Conservation (phyloP, 2,329 filamentous ascomycete genomes). For the Diaporthe aspalathi region DNA sequence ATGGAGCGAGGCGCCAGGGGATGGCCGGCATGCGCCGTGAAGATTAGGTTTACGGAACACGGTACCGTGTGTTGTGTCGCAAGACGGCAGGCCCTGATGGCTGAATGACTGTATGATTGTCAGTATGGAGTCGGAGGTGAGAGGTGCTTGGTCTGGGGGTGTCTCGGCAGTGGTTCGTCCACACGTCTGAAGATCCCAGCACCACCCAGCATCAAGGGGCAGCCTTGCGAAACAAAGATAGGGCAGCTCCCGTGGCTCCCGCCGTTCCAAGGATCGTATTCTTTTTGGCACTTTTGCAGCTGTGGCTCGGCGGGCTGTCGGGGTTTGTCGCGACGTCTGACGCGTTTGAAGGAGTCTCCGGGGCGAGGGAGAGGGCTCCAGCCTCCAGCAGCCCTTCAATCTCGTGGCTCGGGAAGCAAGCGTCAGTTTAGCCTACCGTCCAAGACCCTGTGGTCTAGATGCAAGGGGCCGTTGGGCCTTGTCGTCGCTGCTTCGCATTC, state of each 20-base stretch:
- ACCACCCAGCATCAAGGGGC: slow-evolving; percentile 17
- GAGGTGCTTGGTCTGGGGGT: slow-evolving; percentile 10
- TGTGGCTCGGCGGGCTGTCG: slow-evolving; percentile 18
- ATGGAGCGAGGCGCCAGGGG: neutral
- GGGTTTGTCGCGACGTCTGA: slow-evolving; percentile 20
- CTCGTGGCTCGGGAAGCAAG: neutral
- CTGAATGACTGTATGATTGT: slow-evolving; percentile 22
- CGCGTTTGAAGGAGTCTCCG: slow-evolving; percentile 21
- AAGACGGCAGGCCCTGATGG: neutral
- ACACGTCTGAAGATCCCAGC: slow-evolving; percentile 18
- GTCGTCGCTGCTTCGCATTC: neutral
- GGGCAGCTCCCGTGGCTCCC: slow-evolving; percentile 17
- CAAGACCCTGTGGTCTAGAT: slow-evolving; percentile 8
- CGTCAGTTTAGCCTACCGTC: neutral
- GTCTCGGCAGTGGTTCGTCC: slow-evolving; percentile 27
- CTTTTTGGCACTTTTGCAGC: slow-evolving; percentile 3
- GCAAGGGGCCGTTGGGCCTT: slow-evolving; percentile 16
- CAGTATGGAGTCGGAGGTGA: slow-evolving; percentile 24
- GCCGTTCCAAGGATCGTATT: slow-evolving; percentile 18
- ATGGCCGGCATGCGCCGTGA: neutral
- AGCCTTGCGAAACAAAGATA: slow-evolving; percentile 28
- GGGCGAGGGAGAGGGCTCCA: neutral
- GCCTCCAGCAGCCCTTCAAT: slow-evolving; percentile 19
- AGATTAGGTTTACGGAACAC: slow-evolving; percentile 21
- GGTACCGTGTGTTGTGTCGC: slow-evolving; percentile 5